phyloP scores from a whole-genome alignment of 345 rosid species.

The Hibiscus mutabilis region DNA sequence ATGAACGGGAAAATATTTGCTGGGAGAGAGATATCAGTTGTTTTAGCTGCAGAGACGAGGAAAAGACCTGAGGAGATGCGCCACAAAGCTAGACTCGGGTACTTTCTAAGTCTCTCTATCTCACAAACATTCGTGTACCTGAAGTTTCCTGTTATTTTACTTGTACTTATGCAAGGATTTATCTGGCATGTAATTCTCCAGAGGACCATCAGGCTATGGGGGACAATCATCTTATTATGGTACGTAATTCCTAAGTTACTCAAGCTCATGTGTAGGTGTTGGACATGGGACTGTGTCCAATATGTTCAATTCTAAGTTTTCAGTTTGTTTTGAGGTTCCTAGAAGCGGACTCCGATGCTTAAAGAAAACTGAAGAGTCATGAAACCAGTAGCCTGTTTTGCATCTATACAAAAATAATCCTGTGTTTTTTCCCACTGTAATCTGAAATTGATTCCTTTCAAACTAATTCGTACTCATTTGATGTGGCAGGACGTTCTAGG shows the following conservation, averaged over 20 bases:
- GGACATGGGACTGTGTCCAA: neutral
- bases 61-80: slow-evolving; percentile 99
- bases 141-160: neutral
- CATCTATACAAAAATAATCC: neutral
- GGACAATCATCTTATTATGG: slow-evolving; percentile 62
- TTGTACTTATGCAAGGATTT: neutral
- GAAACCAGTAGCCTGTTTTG: neutral
- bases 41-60: slow-evolving; percentile 82
- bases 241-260: slow-evolving; percentile 21
- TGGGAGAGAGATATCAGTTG: slow-evolving; percentile 86
- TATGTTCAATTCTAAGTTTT: too few species aligned
- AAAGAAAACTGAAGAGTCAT: too few species aligned
- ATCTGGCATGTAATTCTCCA: slow-evolving; percentile 27
- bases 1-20: slow-evolving; percentile 82
- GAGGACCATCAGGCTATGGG: slow-evolving; percentile 62
- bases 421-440: neutral
- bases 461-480: neutral
- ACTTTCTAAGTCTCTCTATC: neutral
- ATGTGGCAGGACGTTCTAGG: slow-evolving; percentile 59
- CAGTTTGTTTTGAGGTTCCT: neutral
- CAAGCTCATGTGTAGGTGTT: neutral
- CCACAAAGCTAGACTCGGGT: slow-evolving; percentile 57
- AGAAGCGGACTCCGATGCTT: neutral
- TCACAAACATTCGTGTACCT: neutral
- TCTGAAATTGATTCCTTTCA: neutral